Conservation (phyloP, 345 rosid genomes). For the Hevea brasiliensis region DNA sequence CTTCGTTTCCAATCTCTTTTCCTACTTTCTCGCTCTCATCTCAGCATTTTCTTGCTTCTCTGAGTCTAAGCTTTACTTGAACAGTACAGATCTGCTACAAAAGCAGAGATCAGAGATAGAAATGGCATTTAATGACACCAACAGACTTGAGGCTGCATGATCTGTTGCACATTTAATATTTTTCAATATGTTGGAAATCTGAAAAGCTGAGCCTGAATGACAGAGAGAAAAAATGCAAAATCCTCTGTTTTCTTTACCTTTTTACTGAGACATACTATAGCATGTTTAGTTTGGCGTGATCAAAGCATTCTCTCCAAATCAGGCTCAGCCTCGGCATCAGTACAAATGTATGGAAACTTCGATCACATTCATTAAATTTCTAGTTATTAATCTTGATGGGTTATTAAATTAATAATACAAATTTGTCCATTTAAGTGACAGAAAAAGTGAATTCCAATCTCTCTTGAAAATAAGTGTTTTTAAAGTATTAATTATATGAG, state of each 20-base stretch:
- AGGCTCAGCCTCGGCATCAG: too few relatives aligned
- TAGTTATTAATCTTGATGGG: too few relatives aligned
- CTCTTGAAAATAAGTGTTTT: too few relatives aligned
- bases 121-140: slow-evolving; percentile 14
- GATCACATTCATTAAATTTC: too few relatives aligned
- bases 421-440: too few relatives aligned
- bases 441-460: too few relatives aligned
- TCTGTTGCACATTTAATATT: background rate
- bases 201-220: slow-evolving; percentile 3
- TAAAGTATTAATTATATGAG: too few relatives aligned
- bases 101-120: slow-evolving; percentile 1
- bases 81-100: slow-evolving; percentile 20
- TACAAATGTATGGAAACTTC: too few relatives aligned
- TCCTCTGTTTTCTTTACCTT: background rate
- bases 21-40: slow-evolving; percentile 4
- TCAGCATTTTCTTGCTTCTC: background rate
- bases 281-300: too few relatives aligned
- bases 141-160: background rate
- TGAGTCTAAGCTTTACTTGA: background rate
- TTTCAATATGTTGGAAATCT: slow-evolving; percentile 12
- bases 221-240: background rate
- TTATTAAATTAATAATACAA: too few relatives aligned
- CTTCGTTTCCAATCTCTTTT: slow-evolving; percentile 9
- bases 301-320: background rate
- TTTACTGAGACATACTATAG: too few relatives aligned